phyloP scores from a whole-genome alignment of 441 rosid species.

The Kokia cookei region DNA sequence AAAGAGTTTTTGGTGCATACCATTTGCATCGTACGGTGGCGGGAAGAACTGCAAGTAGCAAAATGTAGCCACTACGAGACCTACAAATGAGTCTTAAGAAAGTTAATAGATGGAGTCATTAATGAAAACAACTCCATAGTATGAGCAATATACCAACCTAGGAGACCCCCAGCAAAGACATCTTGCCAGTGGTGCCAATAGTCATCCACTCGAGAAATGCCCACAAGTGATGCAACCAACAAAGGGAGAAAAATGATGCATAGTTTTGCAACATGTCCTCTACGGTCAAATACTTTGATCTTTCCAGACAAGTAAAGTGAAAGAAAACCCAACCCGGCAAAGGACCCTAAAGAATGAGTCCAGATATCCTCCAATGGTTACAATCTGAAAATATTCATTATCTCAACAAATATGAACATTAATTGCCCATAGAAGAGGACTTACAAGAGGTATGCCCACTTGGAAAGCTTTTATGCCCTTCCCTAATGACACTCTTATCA shows the following conservation, averaged over 20 bases:
- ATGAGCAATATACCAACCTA: constrained; percentile 41
- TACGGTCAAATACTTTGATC: constrained; percentile 60
- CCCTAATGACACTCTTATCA: constrained; percentile 47
- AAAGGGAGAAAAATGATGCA: constrained; percentile 67
- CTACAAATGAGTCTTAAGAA: constrained; percentile 28
- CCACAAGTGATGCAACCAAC: constrained; percentile 69
- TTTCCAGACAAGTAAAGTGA: constrained; percentile 85
- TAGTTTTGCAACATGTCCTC: constrained; percentile 84
- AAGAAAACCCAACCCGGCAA: constrained; percentile 71
- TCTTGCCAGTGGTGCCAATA: constrained; percentile 99
- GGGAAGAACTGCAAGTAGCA: constrained; percentile 88
- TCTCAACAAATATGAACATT: not conserved
- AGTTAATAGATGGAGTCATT: not conserved
- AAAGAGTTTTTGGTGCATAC: constrained; percentile 21
- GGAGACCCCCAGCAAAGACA: constrained; percentile 78
- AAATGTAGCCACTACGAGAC: constrained; percentile 48
- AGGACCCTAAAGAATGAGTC: constrained; percentile 52
- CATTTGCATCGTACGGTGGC: constrained; percentile 59
- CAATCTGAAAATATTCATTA: not conserved
- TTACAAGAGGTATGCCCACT: constrained; percentile 89
- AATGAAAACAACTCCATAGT: constrained; percentile 4
- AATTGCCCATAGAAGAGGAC: constrained; percentile 7
- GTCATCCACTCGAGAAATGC: constrained; percentile 87
- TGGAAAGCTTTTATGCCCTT: constrained; percentile 94
- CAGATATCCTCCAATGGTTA: not conserved